phyloP scores from a whole-genome alignment of 2,329 filamentous ascomycete species.

The Alternaria angustiovoidea region DNA sequence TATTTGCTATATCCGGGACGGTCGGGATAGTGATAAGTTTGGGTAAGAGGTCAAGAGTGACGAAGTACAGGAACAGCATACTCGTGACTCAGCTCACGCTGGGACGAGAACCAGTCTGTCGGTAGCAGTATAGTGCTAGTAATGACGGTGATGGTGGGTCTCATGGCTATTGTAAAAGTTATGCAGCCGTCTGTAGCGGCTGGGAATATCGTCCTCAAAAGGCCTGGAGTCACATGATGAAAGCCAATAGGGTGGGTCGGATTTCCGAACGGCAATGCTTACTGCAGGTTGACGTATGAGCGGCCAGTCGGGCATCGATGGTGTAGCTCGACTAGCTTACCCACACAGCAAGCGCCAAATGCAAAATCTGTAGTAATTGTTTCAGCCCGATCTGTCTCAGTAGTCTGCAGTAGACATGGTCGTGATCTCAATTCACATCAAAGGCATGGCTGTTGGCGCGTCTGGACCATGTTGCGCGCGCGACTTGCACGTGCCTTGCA shows the following conservation, averaged over 20 bases:
- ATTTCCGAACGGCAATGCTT: conserved; percentile 10
- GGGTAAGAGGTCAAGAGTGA: not conserved
- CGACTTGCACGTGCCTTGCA: conserved; percentile 37
- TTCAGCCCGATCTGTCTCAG: conserved; percentile 29
- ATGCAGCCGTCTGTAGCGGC: conserved; percentile 5
- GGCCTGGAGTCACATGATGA: conserved; percentile 31
- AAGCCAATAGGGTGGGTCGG: conserved; percentile 13
- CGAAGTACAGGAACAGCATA: not conserved
- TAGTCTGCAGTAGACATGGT: conserved; percentile 18
- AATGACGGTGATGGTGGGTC: not conserved
- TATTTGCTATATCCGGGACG: not conserved
- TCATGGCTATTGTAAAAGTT: not conserved
- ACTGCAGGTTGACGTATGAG: conserved; percentile 43
- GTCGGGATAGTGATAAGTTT: not conserved
- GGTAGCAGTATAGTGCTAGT: not conserved
- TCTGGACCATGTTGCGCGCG: conserved; percentile 5
- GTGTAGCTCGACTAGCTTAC: conserved; percentile 25
- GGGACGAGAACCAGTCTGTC: not conserved
- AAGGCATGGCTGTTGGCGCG: conserved; percentile 13
- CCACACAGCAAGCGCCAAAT: conserved; percentile 23
- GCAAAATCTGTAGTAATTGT: conserved; percentile 19
- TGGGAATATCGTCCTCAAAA: conserved; percentile 2
- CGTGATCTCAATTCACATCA: conserved; percentile 9
- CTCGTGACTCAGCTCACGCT: not conserved
- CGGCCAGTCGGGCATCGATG: conserved; percentile 17